Base-by-base conservation (phyloP, 306 rosid genomes). In the Glycine soja region DNA sequence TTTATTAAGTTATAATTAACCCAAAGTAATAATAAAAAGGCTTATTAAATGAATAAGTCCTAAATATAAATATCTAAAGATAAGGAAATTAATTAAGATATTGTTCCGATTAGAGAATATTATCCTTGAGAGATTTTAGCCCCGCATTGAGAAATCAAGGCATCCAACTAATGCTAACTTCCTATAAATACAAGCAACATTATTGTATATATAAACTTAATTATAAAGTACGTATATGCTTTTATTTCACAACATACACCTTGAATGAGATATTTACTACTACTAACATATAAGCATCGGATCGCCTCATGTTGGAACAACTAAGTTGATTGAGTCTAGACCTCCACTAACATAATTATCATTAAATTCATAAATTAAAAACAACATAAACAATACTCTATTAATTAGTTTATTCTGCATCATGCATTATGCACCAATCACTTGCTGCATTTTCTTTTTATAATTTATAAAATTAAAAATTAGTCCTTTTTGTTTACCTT, bases 21-120 rank as follows among this genome's bases (percentile, higher is more conserved):
- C 5, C 50, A 64, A 36, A 14, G 11, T 14, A 36, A 64, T 6
- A 36, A 3, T 6, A 3, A 65, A 65, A n/a, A 66, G 7, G 2
- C 46, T 57, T 19, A 5, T 57, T 19, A 5, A 61, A 42, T 7
- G 4, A 3, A 61, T n/a, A 15, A 40, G 15, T 42, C 1, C 1
- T 1, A 42, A 34, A 36, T 30, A 64, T 34, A 15, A 14, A 65
- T n/a, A 63, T 63, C 18, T 36, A 7, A 24, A 24, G 15, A 61
- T 30, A 61, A 61, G 8, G 8, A 64, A 36, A 36, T 40, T 64
- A 64, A 36, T 6, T 34, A 3, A 36, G 70, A 64, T 62, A 62
- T 30, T 24, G 61, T 15, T 54, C 61, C 7, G 61, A 54, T 54
- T 54, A n/a, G 61, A 54, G 61, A 54, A 54, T 54, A 54, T 54